A percentile compares a stretch with the other conserved stretches of the same genome.
These are phyloP conservation scores for Cladosporium sp. DNA, from an alignment of 2,329 filamentous ascomycete species.

Conservation along the genomic window DNA sequence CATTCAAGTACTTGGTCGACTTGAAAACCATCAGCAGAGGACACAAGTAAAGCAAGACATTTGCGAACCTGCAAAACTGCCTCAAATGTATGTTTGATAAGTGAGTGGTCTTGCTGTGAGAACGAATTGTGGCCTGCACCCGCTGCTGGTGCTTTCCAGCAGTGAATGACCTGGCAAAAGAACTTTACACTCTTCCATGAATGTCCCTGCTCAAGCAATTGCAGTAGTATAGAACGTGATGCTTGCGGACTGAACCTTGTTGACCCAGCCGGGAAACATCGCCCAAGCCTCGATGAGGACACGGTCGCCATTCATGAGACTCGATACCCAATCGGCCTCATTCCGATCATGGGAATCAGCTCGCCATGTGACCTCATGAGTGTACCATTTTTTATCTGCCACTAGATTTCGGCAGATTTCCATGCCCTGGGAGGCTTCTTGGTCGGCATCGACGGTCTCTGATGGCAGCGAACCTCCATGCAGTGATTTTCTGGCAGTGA, in stretches of 20 bases:
- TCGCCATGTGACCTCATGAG: conserved; percentile 4
- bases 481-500: conserved; percentile 5
- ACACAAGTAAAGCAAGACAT: too few species aligned
- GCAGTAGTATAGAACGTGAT: conserved; percentile 8
- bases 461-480: background rate
- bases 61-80: too few species aligned
- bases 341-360: conserved; percentile 1
- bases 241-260: conserved; percentile 3
- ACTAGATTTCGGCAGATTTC: background rate
- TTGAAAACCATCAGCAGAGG: too few species aligned
- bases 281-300: conserved; percentile 12
- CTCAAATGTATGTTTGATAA: too few species aligned
- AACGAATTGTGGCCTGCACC: too few species aligned
- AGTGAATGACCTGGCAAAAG: too few species aligned
- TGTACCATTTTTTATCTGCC: background rate
- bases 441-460: background rate
- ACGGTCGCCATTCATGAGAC: conserved; percentile 4
- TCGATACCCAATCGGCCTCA: conserved; percentile 11
- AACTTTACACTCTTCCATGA: too few species aligned
- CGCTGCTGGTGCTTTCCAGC: too few species aligned
- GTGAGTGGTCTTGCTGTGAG: too few species aligned
- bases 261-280: conserved; percentile 5
- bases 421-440: background rate
- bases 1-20: too few species aligned
- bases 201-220: conserved; percentile 1